These are phyloP conservation scores for Evansstolkia leycettana DNA, from an alignment of 495 filamentous ascomycete genomes.

Conservation along the genomic window DNA sequence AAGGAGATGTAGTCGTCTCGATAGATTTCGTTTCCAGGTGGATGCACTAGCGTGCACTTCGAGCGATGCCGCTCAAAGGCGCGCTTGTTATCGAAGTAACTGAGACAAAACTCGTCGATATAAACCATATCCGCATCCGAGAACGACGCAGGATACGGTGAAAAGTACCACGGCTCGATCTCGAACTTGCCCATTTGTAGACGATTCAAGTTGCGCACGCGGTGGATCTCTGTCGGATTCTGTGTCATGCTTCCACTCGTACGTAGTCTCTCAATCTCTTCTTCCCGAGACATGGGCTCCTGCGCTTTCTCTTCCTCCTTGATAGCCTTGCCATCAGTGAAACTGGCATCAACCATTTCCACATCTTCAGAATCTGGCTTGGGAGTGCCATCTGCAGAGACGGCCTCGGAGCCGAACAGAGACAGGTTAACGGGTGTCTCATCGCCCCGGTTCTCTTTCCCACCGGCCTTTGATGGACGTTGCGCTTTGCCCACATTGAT, in stretches of 20 bases:
- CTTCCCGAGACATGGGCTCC: conserved; percentile 62
- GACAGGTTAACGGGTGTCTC: conserved; percentile 25
- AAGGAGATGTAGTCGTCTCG: conserved; percentile 89
- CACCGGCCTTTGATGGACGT: conserved; percentile 44
- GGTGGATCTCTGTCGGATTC: conserved; percentile 91
- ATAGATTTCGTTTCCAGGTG: conserved; percentile 96
- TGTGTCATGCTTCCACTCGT: conserved; percentile 96
- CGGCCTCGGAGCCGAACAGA: conserved; percentile 34
- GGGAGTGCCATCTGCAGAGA: conserved; percentile 40
- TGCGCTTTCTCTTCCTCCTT: conserved; percentile 26
- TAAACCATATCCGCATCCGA: conserved; percentile 78
- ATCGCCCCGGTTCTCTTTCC: conserved; percentile 46
- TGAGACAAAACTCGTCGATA: conserved; percentile 95
- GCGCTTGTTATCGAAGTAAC: conserved; percentile 69
- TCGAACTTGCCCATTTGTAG: conserved; percentile 90
- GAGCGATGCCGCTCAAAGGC: conserved; percentile 73
- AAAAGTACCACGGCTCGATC: conserved; percentile 97
- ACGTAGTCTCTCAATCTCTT: conserved; percentile 90
- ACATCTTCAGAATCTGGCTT: conserved; percentile 46
- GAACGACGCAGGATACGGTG: conserved; percentile 83
- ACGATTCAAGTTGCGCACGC: conserved; percentile 82
- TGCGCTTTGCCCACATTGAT: conserved; percentile 31
- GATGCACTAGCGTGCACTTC: conserved; percentile 87
- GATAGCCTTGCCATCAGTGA: conserved; percentile 33
- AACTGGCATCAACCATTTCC: conserved; percentile 50